Base-by-base conservation (phyloP, 768 basidiomycete species). In the Cystobasidium tubakii region DNA sequence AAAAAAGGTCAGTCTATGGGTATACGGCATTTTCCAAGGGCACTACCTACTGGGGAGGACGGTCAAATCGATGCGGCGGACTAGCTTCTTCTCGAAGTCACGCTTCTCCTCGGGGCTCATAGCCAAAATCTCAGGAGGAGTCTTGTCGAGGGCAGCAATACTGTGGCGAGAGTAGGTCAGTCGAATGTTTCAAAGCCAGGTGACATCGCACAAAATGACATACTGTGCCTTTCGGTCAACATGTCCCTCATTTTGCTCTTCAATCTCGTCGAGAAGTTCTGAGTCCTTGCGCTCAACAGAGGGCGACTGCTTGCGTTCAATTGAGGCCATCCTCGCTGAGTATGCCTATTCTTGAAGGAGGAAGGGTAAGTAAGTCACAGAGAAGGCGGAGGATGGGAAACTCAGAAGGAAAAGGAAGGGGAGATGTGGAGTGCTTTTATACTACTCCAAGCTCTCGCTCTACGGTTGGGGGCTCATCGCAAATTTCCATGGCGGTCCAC, bases 61-160 rank as follows among this genome's bases (percentile, higher is more conserved):
- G 27, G 81, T 77, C 0, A 74, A 64, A 67, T 82, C 82, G 57
- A 82, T 73, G 77, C 81, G 81, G 54, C 78, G 27, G 54, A 81
- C 76, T 55, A 82, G 76, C 53, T 76, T 78, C 76, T 79, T 80
- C 76, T 82, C 82, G 10, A 80, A 2, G 31, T 6, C 54, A 29
- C 27, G 25, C 27, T 31, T 46, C 19, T 70, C 67, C 25, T 70
- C 67, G 7, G 27, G 64, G 64, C 64, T 66, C 36, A 66, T 62
- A 21, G 57, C 57, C 46, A 50, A 50, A 50, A 50, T 50, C 21
- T 50, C 46, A 17, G 46, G 46, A n/a, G 46, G 46, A 21, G 46
- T 50, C 46, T 50, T 50, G 10, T n/a, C n/a, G 3, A 50, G 46
- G 21, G 46, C 46, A 50, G 46, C 7, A 21, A 50, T 50, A 4